Percentiles rank a stretch among this genome's conserved stretches.
These are phyloP conservation scores for Aspergillus floridensis DNA, from an alignment of 2,329 filamentous ascomycete genomes.

Conservation along the genomic window DNA sequence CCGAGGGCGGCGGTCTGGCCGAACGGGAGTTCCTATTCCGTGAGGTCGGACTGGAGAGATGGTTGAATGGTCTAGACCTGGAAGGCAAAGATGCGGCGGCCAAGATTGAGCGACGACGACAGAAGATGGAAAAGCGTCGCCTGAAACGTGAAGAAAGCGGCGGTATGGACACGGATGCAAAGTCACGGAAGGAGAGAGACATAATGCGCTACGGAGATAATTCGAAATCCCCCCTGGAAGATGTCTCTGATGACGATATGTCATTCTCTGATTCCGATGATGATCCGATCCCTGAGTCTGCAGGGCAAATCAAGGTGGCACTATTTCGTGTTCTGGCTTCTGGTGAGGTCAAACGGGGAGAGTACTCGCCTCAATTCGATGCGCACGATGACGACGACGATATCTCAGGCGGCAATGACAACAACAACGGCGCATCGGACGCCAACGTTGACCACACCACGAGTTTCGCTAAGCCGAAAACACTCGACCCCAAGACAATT, in stretches of 20 bases:
- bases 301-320: conserved; percentile 96
- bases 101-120: conserved; percentile 64
- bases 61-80: conserved; percentile 95
- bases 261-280: conserved; percentile 73
- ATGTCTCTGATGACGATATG: conserved; percentile 66
- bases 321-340: conserved; percentile 93
- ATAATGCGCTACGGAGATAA: conserved; percentile 80
- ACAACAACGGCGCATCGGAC: conserved; percentile 62
- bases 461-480: conserved; percentile 95
- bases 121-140: conserved; percentile 77
- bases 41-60: conserved; percentile 91
- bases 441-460: conserved; percentile 94
- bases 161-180: conserved; percentile 41
- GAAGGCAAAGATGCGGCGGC: conserved; percentile 87
- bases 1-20: conserved; percentile 88
- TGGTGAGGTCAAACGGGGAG: conserved; percentile 94
- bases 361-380: conserved; percentile 97
- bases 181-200: conserved; percentile 43
- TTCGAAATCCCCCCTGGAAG: conserved; percentile 70
- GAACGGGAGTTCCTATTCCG: conserved; percentile 97
- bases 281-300: conserved; percentile 82
- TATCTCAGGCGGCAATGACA: conserved; percentile 50
- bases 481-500: conserved; percentile 92
- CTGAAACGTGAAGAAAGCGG: conserved; percentile 68
- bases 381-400: conserved; percentile 93